These are phyloP conservation scores for Leccinum fuscescens DNA, from an alignment of 1,284 basidiomycete species.

Conservation along the genomic window DNA sequence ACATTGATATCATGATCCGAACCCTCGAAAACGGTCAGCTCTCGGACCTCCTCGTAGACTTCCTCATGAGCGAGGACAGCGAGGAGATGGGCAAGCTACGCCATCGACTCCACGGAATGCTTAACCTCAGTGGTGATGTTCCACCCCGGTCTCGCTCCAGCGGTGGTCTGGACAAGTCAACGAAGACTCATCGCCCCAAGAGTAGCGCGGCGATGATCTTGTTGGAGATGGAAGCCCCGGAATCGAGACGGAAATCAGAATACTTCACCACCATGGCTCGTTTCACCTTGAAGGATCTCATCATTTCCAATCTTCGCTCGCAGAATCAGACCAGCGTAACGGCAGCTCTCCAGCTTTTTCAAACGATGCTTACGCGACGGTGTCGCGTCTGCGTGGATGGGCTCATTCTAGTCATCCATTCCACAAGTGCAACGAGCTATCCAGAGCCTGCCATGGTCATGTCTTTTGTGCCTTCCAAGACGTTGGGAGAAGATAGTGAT, in stretches of 20 bases:
- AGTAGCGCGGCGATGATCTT: constrained; percentile 78
- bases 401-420: constrained; percentile 67
- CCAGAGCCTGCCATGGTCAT: constrained; percentile 53
- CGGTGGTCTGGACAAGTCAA: constrained; percentile 36
- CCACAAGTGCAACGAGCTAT: constrained; percentile 72
- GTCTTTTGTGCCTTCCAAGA: constrained; percentile 17
- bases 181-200: constrained; percentile 60
- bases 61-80: constrained; percentile 81
- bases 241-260: constrained; percentile 61
- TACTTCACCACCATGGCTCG: constrained; percentile 86
- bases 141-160: constrained; percentile 37
- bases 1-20: constrained; percentile 85
- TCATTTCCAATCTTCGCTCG: constrained; percentile 77
- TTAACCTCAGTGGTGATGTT: constrained; percentile 42
- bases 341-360: constrained; percentile 77
- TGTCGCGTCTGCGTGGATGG: constrained; percentile 65
- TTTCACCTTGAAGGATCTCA: constrained; percentile 87
- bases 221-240: constrained; percentile 79
- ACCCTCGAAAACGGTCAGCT: constrained; percentile 73
- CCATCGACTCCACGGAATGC: constrained; percentile 46
- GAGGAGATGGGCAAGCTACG: constrained; percentile 51
- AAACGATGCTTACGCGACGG: constrained; percentile 71
- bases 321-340: constrained; percentile 61
- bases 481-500: constrained; percentile 47
- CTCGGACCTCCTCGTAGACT: constrained; percentile 70